Conservation (phyloP, 2,329 filamentous ascomycete species). For the Tolypocladium album region DNA sequence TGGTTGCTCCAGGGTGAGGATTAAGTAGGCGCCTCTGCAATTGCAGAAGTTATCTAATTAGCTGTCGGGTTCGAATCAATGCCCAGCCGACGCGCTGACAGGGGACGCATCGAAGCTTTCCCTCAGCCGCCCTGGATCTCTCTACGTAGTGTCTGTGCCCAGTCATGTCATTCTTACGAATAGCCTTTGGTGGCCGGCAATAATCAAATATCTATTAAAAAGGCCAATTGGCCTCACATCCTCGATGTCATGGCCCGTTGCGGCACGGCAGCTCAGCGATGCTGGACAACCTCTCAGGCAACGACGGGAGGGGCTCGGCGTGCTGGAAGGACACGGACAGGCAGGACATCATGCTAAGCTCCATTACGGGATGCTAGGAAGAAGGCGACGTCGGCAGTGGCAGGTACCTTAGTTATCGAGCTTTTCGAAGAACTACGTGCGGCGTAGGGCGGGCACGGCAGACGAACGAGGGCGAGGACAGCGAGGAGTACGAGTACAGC, state of each 20-base stretch:
- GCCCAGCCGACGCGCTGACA: neutral
- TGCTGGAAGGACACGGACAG: neutral
- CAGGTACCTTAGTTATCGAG: neutral
- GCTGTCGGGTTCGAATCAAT: neutral
- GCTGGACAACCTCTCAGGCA: neutral
- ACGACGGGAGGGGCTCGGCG: neutral
- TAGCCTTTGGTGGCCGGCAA: neutral
- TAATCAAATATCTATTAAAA: neutral
- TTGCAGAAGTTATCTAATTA: neutral
- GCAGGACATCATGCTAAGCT: neutral
- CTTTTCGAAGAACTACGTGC: neutral
- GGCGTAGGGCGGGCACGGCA: neutral
- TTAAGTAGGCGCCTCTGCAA: neutral
- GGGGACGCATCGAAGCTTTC: neutral
- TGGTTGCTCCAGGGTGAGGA: neutral
- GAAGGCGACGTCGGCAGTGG: neutral
- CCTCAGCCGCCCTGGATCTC: neutral
- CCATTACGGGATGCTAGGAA: neutral
- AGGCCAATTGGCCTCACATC: neutral
- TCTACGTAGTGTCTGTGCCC: neutral
- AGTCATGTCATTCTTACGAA: fast-evolving
- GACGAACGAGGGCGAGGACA: too few species aligned
- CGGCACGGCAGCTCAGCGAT: neutral
- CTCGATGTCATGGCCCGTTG: neutral
- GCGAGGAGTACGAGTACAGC: too few species aligned